Base-by-base conservation (phyloP, 495 filamentous ascomycete genomes). In the Xylaria flabelliformis region DNA sequence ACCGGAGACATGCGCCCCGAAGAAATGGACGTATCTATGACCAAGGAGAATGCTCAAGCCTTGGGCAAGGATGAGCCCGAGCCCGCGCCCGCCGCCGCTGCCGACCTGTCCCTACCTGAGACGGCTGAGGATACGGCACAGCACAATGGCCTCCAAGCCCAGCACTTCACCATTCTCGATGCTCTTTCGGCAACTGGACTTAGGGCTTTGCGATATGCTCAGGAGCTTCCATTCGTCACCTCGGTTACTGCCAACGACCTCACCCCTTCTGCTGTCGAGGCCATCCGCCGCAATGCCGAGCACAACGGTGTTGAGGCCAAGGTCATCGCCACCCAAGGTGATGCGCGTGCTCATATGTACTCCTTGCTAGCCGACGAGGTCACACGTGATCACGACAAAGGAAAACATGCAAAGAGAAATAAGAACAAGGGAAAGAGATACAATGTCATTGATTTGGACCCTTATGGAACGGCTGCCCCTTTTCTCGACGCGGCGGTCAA, bases 401-500 rank as follows among this genome's bases (percentile, higher is more conserved):
- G 67, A 24, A 77, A 81, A 6, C 26, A 71, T 13, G 71, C 73
- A 6, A 72, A 77, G 50, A 77, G 63, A 58, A 74, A 62, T 77
- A 55, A 77, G 74, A 36, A 72, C 74, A 32, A 74, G 64, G 68
- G 75, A 32, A 80, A 80, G 36, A 90, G 86, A 74, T 98, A 97
- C 81, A 90, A 98, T 75, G 94, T 98, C 42, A 97, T 99, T 71
- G 96, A 99, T 78, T 88, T 99, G 24, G 96, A 99, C 79, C 96
- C 96, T 0, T 99, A 98, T 77, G 96, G 96, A 21, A 94, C 92
- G 1, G 96, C 97, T 0, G 91, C 90, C 34, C 92, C 94, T 1
- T 98, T 98, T 81, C 81, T 98, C 17, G 96, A 99, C 77, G 91
- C 93, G 4, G 94, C 97, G 4, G 85, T 98, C 1, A 94, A 97